These are phyloP conservation scores for Aspergillus fructus DNA, from an alignment of 2,329 filamentous ascomycete genomes.

Conservation along the genomic window DNA sequence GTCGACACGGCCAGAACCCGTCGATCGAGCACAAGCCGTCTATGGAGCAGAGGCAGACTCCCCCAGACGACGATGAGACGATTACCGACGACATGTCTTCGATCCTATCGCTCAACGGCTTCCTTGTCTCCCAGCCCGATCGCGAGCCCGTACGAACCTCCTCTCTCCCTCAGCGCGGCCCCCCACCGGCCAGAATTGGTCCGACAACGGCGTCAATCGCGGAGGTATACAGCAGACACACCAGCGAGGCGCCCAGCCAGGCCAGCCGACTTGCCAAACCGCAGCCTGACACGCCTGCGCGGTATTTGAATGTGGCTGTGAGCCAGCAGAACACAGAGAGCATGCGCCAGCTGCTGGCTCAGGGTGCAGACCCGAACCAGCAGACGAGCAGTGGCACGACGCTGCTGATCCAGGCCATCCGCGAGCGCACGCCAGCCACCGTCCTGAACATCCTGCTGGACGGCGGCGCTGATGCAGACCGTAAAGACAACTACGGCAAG, in stretches of 20 bases:
- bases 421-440: constrained; percentile 55
- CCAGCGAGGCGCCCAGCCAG: not conserved
- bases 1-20: too few species aligned
- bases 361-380: constrained; percentile 46
- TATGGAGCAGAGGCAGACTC: not conserved
- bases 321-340: constrained; percentile 53
- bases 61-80: constrained; percentile 12
- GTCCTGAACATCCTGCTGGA: constrained; percentile 61
- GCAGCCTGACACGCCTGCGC: too few species aligned
- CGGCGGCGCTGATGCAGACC: constrained; percentile 59
- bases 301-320: constrained; percentile 37
- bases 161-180: too few species aligned
- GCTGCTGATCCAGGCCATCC: constrained; percentile 60
- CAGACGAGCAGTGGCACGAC: constrained; percentile 58
- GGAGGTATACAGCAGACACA: not conserved
- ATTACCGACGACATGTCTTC: constrained; percentile 31
- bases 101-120: constrained; percentile 26
- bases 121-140: constrained; percentile 12
- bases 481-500: constrained; percentile 61
- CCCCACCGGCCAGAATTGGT: constrained; percentile 16
- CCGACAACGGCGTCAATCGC: not conserved
- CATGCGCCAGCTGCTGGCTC: constrained; percentile 52
- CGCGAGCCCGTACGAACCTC: not conserved
- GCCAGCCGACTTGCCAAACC: too few species aligned
- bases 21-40: too few species aligned